These are phyloP conservation scores for Raffaelea albimanens DNA, from an alignment of 2,329 filamentous ascomycete species.

Conservation along the genomic window DNA sequence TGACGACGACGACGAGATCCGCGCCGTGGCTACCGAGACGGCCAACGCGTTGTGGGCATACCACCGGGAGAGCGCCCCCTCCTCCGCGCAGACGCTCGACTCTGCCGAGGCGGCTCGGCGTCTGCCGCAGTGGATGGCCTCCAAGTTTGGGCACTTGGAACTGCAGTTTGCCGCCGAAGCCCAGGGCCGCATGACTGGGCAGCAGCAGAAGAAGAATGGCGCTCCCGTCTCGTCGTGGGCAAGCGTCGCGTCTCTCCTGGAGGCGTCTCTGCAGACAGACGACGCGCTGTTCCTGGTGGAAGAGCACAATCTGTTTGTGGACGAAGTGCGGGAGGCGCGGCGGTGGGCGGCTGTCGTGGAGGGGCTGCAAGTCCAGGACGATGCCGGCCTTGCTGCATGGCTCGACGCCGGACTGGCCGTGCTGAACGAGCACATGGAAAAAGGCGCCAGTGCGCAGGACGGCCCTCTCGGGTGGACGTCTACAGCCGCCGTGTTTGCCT, in stretches of 20 bases:
- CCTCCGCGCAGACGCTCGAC: slow-evolving; percentile 23
- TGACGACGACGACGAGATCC: slow-evolving; percentile 88
- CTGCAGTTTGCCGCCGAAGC: slow-evolving; percentile 31
- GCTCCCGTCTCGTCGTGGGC: slow-evolving; percentile 12
- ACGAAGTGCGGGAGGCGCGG: slow-evolving; percentile 64
- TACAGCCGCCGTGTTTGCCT: slow-evolving; percentile 56
- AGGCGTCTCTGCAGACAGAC: slow-evolving; percentile 41
- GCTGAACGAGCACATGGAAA: slow-evolving; percentile 23
- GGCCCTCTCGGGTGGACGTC: slow-evolving; percentile 66
- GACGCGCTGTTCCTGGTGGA: slow-evolving; percentile 75
- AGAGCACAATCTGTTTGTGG: slow-evolving; percentile 89
- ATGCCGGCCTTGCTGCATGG: slow-evolving; percentile 33
- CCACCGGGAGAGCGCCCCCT: background rate
- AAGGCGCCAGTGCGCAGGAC: slow-evolving; percentile 30
- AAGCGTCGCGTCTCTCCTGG: slow-evolving; percentile 29
- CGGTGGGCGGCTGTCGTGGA: slow-evolving; percentile 53
- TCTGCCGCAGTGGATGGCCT: slow-evolving; percentile 33
- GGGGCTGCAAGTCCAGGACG: slow-evolving; percentile 11
- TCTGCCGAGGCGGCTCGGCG: slow-evolving; percentile 36
- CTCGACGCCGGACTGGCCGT: slow-evolving; percentile 35
- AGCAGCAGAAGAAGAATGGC: slow-evolving; percentile 7
- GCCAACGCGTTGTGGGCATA: slow-evolving; percentile 20
- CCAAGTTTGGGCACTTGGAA: slow-evolving; percentile 21
- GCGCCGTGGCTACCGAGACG: slow-evolving; percentile 50
- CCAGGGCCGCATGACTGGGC: slow-evolving; percentile 31